phyloP scores from a whole-genome alignment of 805 yeast genomes.

The Candida ponderosae region DNA sequence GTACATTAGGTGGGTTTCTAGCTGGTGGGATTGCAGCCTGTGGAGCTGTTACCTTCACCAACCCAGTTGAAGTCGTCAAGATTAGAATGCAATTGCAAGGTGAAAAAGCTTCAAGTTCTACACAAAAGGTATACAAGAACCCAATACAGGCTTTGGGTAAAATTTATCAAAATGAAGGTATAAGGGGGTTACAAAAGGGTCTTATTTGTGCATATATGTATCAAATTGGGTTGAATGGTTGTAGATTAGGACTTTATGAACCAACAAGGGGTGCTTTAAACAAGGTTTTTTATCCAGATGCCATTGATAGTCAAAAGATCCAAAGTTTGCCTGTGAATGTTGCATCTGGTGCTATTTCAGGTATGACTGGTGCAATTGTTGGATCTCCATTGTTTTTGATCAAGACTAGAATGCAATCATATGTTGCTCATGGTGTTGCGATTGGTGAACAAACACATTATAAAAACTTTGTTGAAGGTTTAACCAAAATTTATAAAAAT shows the following conservation, averaged over 20 bases:
- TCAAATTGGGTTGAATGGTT: slow-evolving; percentile 88
- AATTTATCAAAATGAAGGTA: slow-evolving; percentile 75
- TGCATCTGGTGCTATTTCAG: slow-evolving; percentile 73
- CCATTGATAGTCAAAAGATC: slow-evolving; percentile 35
- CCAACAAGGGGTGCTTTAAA: slow-evolving; percentile 66
- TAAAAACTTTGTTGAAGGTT: slow-evolving; percentile 59
- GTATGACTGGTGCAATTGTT: slow-evolving; percentile 79
- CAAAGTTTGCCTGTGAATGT: slow-evolving; percentile 59
- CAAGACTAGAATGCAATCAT: slow-evolving; percentile 96
- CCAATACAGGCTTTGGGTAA: slow-evolving; percentile 76
- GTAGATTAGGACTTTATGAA: slow-evolving; percentile 90
- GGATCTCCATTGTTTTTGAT: slow-evolving; percentile 91
- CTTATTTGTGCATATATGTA: slow-evolving; percentile 82
- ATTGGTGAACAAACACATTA: slow-evolving; percentile 94
- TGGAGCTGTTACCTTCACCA: slow-evolving; percentile 94
- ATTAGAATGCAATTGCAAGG: slow-evolving; percentile 97
- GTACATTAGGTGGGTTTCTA: slow-evolving; percentile 69
- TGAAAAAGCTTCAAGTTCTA: slow-evolving; percentile 55
- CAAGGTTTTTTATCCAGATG: slow-evolving; percentile 40
- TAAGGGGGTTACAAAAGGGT: slow-evolving; percentile 86
- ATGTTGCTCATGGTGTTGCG: slow-evolving; percentile 47
- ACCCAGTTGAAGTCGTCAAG: slow-evolving; percentile 91
- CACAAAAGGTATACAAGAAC: slow-evolving; percentile 60
- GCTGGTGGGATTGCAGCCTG: slow-evolving; percentile 96
- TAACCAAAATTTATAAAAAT: slow-evolving; percentile 46